A percentile compares a stretch with the other conserved stretches of the same genome.
These are phyloP conservation scores for Punica granatum DNA, from an alignment of 345 rosid genomes.

Conservation along the genomic window DNA sequence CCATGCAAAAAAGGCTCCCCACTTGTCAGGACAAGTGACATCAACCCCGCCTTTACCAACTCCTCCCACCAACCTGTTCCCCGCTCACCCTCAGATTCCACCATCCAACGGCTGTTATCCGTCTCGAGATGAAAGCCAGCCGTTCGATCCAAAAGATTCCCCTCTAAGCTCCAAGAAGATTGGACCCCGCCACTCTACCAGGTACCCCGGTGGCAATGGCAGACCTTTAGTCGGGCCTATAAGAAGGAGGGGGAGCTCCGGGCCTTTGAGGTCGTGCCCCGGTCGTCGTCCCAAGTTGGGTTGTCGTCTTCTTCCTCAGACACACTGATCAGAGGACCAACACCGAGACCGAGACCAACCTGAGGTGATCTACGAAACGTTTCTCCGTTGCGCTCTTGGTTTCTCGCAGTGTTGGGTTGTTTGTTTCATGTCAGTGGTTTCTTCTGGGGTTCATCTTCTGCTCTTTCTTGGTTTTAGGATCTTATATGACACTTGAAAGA, in stretches of 20 bases:
- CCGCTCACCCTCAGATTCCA: not conserved
- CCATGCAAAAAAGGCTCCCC: not conserved
- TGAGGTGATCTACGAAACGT: not conserved
- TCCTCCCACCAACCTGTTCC: not conserved
- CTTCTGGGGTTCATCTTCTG: not conserved
- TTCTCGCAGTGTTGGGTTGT: not conserved
- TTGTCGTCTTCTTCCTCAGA: not conserved
- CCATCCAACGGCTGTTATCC: slow-evolving; percentile 9
- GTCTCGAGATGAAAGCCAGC: not conserved
- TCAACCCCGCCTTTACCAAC: slow-evolving; percentile 6
- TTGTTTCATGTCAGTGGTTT: not conserved
- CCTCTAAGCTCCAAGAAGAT: not conserved
- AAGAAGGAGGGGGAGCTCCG: not conserved
- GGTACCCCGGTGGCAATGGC: not conserved
- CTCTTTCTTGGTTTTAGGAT: not conserved
- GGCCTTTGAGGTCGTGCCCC: not conserved
- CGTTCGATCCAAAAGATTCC: not conserved
- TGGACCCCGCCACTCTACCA: not conserved
- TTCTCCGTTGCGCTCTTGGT: not conserved
- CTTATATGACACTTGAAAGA: not conserved
- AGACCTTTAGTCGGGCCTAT: no score
- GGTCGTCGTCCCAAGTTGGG: not conserved
- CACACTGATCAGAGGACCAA: not conserved
- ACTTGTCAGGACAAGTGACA: not conserved
- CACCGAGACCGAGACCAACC: not conserved